phyloP scores from a whole-genome alignment of 1,139 yeast genomes.

The Suhomyces chickasaworum region DNA sequence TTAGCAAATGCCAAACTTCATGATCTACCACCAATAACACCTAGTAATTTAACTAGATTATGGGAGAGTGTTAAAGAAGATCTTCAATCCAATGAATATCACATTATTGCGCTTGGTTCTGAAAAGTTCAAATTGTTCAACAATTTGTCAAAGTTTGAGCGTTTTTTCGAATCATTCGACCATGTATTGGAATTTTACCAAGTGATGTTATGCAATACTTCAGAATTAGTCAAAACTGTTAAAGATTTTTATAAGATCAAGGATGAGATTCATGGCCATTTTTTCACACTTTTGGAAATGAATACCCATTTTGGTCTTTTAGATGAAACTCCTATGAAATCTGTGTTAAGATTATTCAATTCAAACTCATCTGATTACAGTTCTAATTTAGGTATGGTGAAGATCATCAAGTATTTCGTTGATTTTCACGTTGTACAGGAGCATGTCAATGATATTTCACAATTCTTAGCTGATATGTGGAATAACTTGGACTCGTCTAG shows the following conservation, averaged over 20 bases:
- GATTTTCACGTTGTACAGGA: constrained; percentile 15
- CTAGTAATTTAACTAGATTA: constrained; percentile 11
- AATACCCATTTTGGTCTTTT: constrained; percentile 5
- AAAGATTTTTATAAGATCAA: constrained; percentile 46
- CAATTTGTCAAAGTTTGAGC: constrained; percentile 18
- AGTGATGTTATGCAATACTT: constrained; percentile 26
- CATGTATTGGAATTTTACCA: constrained; percentile 20
- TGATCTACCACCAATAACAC: neutral
- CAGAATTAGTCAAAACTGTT: constrained; percentile 25
- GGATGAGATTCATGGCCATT: constrained; percentile 42
- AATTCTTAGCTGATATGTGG: constrained; percentile 55
- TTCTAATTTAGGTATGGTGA: constrained; percentile 30
- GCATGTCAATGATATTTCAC: constrained; percentile 24
- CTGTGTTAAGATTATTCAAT: constrained; percentile 20
- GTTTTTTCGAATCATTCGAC: constrained; percentile 10
- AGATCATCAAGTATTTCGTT: constrained; percentile 15
- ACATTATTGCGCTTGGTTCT: constrained; percentile 27
- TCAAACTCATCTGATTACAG: constrained; percentile 29
- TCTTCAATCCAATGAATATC: constrained; percentile 30
- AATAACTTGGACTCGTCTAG: constrained; percentile 58
- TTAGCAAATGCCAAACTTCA: constrained; percentile 9
- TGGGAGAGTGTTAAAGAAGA: constrained; percentile 25
- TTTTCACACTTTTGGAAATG: constrained; percentile 23
- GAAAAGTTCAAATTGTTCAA: constrained; percentile 40
- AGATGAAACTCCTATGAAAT: constrained; percentile 10